Evolutionary conservation across 805 yeast genomes (phyloP).

Genomic region (Scheffersomyces stipitis): DNA sequence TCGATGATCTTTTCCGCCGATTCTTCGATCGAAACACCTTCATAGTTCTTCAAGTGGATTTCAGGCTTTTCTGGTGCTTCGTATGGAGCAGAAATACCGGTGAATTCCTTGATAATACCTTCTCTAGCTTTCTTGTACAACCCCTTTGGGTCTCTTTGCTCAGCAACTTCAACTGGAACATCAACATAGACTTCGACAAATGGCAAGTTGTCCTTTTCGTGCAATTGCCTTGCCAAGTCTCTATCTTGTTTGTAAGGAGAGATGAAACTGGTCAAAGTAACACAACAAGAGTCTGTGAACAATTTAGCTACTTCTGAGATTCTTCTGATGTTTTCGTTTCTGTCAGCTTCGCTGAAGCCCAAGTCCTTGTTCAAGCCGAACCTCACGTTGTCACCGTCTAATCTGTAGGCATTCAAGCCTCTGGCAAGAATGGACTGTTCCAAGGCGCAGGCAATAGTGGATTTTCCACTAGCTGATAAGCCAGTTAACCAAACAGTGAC

Average conservation of each 20-base stretch:
- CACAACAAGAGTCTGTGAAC: conserved; percentile 88
- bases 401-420: conserved; percentile 74
- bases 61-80: conserved; percentile 90
- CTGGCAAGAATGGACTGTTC: conserved; percentile 77
- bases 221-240: conserved; percentile 81
- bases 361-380: conserved; percentile 94
- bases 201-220: conserved; percentile 70
- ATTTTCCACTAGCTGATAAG: conserved; percentile 90
- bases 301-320: conserved; percentile 92
- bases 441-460: conserved; percentile 91
- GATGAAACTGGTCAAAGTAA: conserved; percentile 88
- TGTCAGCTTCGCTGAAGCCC: conserved; percentile 87
- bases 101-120: conserved; percentile 89
- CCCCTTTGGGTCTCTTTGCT: conserved; percentile 96
- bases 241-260: conserved; percentile 89
- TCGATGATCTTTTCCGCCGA: conserved; percentile 71
- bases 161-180: conserved; percentile 93
- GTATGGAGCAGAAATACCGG: conserved; percentile 95
- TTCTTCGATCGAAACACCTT: conserved; percentile 68
- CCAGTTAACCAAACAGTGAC: conserved; percentile 96
- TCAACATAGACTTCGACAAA: conserved; percentile 90
- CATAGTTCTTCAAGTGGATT: conserved; percentile 72
- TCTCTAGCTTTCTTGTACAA: conserved; percentile 95
- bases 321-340: conserved; percentile 93
- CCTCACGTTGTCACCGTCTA: conserved; percentile 93